These are phyloP conservation scores for Metschnikowia borealis DNA, from an alignment of 805 yeast species.

Conservation along the genomic window DNA sequence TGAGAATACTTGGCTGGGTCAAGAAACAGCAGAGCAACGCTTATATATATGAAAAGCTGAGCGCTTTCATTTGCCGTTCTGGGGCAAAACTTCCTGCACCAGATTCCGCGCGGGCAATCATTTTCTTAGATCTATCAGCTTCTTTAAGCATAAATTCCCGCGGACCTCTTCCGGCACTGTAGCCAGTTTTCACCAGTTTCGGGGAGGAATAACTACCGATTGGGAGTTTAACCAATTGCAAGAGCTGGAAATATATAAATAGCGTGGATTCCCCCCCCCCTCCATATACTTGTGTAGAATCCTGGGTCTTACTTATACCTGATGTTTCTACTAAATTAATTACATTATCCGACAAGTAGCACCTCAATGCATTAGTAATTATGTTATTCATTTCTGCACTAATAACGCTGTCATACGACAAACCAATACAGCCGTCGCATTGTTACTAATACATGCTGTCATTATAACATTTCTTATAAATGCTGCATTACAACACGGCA, in stretches of 20 bases:
- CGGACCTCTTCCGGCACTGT: not conserved
- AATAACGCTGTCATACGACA: too few relatives aligned
- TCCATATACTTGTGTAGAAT: too few relatives aligned
- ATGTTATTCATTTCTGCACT: too few relatives aligned
- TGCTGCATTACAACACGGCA: conserved; percentile 58
- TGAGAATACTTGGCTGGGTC: not conserved
- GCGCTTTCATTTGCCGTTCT: conserved; percentile 5
- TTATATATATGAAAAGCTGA: conserved; percentile 2
- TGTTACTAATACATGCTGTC: too few relatives aligned
- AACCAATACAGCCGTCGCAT: too few relatives aligned
- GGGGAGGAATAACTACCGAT: not conserved
- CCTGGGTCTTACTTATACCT: not conserved
- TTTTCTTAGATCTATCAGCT: not conserved
- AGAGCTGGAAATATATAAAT: not conserved
- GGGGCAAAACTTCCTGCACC: conserved; percentile 2
- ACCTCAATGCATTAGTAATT: not conserved
- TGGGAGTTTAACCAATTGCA: not conserved
- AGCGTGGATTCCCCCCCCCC: too few relatives aligned
- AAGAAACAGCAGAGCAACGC: not conserved
- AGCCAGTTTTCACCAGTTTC: not conserved
- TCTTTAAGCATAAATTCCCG: conserved; percentile 1
- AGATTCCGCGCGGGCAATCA: conserved; percentile 4
- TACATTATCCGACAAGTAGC: not conserved
- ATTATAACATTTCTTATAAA: too few relatives aligned
- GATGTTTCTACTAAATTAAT: not conserved